Evolutionary conservation across 2,329 filamentous ascomycete genomes (phyloP), one percentile per base, ranked within the genome.

Genomic region (Ophiognomonia clavigignenti-juglandacearum): DNA sequence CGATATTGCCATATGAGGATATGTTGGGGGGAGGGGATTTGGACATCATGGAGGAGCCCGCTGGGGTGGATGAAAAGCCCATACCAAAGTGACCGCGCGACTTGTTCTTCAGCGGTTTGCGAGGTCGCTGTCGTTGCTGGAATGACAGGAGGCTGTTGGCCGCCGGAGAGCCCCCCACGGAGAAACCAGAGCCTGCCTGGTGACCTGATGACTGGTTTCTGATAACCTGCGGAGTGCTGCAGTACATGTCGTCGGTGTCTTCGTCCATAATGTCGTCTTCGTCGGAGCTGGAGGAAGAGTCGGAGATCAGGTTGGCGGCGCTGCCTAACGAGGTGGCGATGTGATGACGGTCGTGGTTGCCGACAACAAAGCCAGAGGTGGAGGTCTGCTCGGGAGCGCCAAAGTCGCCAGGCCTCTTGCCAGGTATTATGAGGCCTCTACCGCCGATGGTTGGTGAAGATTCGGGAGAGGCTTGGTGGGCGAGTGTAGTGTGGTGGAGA

Each of bases 401-500:
- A 55, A 73, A 76, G 22, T 78, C 72, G 26, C 70, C 69, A 38
- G 63, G 65, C 49, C 72, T 67, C 41, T 77, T 71, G 35, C 69
- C 69, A 7, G 80, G 80, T 40, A 84, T 84, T 58, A 77, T 81
- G 72, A 83, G 79, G 22, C 75, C 80, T 53, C 72, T 68, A 31
- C 85, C 83, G 43, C 83, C 83, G 45, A 93, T 84, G 11, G 85
- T 91, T 1, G 93, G 93, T 1, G 91, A 96, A 0, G 89, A 93
- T 63, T 95, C 90, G 4, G 91, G 90, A 5, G 88, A 93, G 1
- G 88, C 86, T 63, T 85, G 81, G 57, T 96, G 88, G 47, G 92
- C 91, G 8, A 97, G 78, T 0, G 88, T 97, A 14, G 92, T 96
- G 66, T 97, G 93, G 67, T 97, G 93, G 19, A 98, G 75, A 62